Percentiles rank a stretch among this genome's conserved stretches.
phyloP scores from a whole-genome alignment of 805 yeast genomes.

The Scheffersomyces amazonensis region DNA sequence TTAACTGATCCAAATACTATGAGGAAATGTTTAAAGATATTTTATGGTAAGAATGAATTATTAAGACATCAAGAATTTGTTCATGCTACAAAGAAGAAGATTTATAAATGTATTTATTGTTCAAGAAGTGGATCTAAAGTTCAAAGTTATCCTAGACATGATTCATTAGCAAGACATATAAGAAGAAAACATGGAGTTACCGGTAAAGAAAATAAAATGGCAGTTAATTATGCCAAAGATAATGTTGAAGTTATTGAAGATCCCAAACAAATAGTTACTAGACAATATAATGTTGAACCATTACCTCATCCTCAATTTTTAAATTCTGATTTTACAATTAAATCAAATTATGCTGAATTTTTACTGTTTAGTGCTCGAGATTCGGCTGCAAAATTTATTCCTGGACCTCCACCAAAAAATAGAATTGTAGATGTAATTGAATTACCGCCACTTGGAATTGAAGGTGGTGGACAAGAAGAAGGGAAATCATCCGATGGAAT shows the following conservation, averaged over 20 bases:
- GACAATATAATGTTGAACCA: conserved; percentile 14
- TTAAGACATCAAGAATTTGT: conserved; percentile 45
- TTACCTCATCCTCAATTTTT: conserved; percentile 29
- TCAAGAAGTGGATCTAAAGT: conserved; percentile 29
- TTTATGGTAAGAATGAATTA: conserved; percentile 43
- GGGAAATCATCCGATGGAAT: neutral
- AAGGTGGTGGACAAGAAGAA: conserved; percentile 1
- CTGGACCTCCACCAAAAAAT: conserved; percentile 6
- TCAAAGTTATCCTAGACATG: conserved; percentile 43
- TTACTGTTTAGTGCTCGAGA: conserved; percentile 23
- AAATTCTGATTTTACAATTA: conserved; percentile 26
- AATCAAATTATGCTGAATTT: conserved; percentile 27
- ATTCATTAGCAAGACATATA: conserved; percentile 42
- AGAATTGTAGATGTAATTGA: conserved; percentile 10
- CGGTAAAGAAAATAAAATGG: conserved; percentile 42
- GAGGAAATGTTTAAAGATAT: conserved; percentile 35
- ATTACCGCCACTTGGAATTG: conserved; percentile 6
- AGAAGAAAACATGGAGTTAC: conserved; percentile 43
- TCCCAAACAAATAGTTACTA: conserved; percentile 10
- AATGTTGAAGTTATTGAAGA: conserved; percentile 39
- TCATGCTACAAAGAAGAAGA: conserved; percentile 42
- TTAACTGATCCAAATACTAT: conserved; percentile 29
- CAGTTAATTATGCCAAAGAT: conserved; percentile 42
- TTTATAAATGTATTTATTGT: conserved; percentile 41
- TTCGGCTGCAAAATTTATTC: conserved; percentile 1